A percentile compares a stretch with the other conserved stretches of the same genome.
These are phyloP conservation scores for Leccinum holopus DNA, from an alignment of 1,284 basidiomycete species.

Conservation along the genomic window DNA sequence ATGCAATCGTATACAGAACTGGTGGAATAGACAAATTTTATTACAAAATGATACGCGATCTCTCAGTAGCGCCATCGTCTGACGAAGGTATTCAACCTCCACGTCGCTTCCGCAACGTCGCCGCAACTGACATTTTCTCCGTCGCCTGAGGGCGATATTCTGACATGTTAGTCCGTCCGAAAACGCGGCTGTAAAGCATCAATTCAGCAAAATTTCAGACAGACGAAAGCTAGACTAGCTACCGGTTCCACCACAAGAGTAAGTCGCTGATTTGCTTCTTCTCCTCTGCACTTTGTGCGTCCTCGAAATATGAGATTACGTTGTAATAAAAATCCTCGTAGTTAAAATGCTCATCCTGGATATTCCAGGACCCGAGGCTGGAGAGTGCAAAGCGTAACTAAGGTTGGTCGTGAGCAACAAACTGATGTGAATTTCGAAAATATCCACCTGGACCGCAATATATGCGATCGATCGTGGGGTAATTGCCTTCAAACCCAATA, in stretches of 20 bases:
- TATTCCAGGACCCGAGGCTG: neutral
- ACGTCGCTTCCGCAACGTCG: no score
- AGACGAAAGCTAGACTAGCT: neutral
- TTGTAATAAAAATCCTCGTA: neutral
- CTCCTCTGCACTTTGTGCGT: neutral
- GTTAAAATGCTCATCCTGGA: neutral
- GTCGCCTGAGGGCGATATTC: neutral
- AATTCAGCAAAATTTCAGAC: neutral
- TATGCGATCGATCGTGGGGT: conserved; percentile 32
- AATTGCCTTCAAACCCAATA: conserved; percentile 13
- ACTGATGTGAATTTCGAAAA: neutral
- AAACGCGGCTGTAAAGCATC: neutral
- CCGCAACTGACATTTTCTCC: neutral
- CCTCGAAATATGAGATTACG: neutral
- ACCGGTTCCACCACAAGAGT: conserved; percentile 1
- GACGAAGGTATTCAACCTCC: no score
- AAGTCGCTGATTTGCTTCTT: neutral
- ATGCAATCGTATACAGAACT: no score
- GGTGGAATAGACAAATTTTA: no score
- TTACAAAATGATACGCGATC: no score
- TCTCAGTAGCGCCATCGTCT: no score
- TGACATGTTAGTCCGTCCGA: neutral
- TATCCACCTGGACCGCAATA: conserved; percentile 26
- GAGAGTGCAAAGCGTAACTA: neutral
- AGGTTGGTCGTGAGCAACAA: neutral